Percentiles rank a stretch among this genome's conserved stretches.
Conservation (phyloP, 352 stramenopile species). For the Pythium diclinum region DNA sequence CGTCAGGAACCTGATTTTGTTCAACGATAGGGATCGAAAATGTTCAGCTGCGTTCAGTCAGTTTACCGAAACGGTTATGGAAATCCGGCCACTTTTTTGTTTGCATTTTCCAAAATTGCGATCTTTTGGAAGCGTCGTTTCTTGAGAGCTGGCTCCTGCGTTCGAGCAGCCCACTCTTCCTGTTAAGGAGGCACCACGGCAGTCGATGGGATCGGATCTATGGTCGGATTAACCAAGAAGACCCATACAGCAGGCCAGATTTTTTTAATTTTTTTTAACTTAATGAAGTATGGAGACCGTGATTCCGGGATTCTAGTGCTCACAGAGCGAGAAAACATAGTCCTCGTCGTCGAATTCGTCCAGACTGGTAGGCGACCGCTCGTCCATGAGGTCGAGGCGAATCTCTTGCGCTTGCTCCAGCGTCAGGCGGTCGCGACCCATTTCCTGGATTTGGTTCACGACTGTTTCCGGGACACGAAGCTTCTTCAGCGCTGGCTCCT, state of each 20-base stretch:
- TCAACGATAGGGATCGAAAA: too few relatives aligned
- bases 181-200: slow-evolving; percentile 33
- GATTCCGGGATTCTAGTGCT: slow-evolving; percentile 1
- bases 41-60: too few relatives aligned
- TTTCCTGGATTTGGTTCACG: not conserved
- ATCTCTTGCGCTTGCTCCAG: slow-evolving; percentile 12
- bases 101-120: too few relatives aligned
- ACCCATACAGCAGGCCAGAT: too few relatives aligned
- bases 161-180: slow-evolving; percentile 20
- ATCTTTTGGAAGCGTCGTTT: too few relatives aligned
- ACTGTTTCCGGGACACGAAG: not conserved
- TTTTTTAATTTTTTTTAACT: too few relatives aligned
- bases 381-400: slow-evolving; percentile 2
- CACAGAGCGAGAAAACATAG: slow-evolving; percentile 11
- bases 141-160: not conserved
- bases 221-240: slow-evolving; percentile 28
- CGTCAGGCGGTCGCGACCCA: slow-evolving; percentile 9
- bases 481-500: not conserved
- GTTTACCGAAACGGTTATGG: too few relatives aligned
- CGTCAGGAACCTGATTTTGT: too few relatives aligned
- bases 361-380: not conserved
- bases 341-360: slow-evolving; percentile 1
- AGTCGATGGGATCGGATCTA: slow-evolving; percentile 25
- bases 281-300: too few relatives aligned
- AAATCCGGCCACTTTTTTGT: too few relatives aligned